Base-by-base conservation (phyloP, 805 yeast species). In the Ogataea corticis region DNA sequence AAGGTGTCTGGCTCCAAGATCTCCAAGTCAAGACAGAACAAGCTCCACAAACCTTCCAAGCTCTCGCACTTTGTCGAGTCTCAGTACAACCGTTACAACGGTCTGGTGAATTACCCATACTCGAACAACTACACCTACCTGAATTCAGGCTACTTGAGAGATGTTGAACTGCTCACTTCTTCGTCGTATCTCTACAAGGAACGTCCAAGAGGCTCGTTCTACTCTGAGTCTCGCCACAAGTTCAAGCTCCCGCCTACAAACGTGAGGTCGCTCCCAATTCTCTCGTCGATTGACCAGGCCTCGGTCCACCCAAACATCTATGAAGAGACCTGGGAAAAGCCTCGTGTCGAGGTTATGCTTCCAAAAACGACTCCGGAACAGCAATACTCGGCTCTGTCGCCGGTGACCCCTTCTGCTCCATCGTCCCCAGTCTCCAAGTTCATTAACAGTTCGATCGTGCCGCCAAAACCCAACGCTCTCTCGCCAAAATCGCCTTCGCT, bases 91-190 rank as follows among this genome's bases (percentile, higher is more conserved):
- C 49, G 51, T 18, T 53, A 49, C 42, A 50, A 57, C 35, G 62
- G 63, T 3, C 46, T 66, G 19, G 58, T 63, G 7, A 73, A 76
- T 56, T 77, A 75, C 55, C 83, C 83, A 3, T 77, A 72, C 59
- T 77, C 76, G 51, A 72, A 75, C 19, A 76, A 77, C 53, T 76
- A 77, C 56, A 71, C 78, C 14, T 76, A 76, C 55, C 71, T 76
- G 57, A 66, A 69, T 45, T 57, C 69, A 41, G 76, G 80, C 2
- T 77, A 76, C 52, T 59, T 76, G 56, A 68, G 66, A 33, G 82
- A 77, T 56, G 73, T 76, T 37, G 73, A 73, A 42, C 58, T 63
- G 48, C 74, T 74, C 50, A 78, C 79, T 5, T 75, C 73, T 46
- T 70, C 74, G 46, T 64, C 77, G 46, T 76, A 73, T 48, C 65